Conservation (phyloP, 306 rosid species). For the Pterocarpus macrocarpus region DNA sequence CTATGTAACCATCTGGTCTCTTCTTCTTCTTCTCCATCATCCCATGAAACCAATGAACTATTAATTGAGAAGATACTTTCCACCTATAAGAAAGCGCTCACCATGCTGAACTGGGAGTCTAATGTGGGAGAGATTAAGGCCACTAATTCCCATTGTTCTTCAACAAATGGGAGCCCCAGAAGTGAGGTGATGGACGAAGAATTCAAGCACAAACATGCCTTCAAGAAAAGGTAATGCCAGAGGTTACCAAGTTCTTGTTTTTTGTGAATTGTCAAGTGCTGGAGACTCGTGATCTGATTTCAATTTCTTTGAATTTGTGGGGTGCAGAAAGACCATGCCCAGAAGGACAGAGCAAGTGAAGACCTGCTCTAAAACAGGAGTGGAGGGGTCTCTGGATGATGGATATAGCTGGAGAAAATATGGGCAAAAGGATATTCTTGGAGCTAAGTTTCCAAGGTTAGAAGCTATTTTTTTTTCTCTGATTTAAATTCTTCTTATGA, state of each 20-base stretch:
- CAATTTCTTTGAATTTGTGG: slow-evolving; percentile 35
- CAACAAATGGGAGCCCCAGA: slow-evolving; percentile 47
- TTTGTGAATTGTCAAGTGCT: not conserved
- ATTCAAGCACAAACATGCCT: slow-evolving; percentile 51
- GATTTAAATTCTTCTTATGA: not conserved
- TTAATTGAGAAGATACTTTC: slow-evolving; percentile 63
- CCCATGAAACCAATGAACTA: slow-evolving; percentile 51
- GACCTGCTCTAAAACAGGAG: slow-evolving; percentile 56
- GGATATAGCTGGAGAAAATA: slow-evolving; percentile 91
- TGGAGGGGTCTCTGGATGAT: slow-evolving; percentile 68
- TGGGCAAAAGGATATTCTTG: slow-evolving; percentile 86
- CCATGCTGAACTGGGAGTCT: slow-evolving; percentile 44
- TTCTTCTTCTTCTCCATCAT: slow-evolving; percentile 58
- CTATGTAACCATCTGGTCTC: slow-evolving; percentile 51
- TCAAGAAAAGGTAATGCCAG: slow-evolving; percentile 66
- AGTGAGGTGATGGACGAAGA: slow-evolving; percentile 56
- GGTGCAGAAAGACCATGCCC: slow-evolving; percentile 69
- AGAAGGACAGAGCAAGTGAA: slow-evolving; percentile 69
- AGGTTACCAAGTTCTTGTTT: slow-evolving; percentile 7
- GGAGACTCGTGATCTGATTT: slow-evolving; percentile 16
- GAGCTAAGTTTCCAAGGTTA: slow-evolving; percentile 81
- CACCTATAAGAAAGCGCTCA: slow-evolving; percentile 67
- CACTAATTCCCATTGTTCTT: slow-evolving; percentile 49
- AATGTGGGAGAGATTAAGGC: slow-evolving; percentile 38
- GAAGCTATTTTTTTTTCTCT: not conserved